phyloP scores from a whole-genome alignment of 371 early-diverging fungal species.

The Mucor racemosus region DNA sequence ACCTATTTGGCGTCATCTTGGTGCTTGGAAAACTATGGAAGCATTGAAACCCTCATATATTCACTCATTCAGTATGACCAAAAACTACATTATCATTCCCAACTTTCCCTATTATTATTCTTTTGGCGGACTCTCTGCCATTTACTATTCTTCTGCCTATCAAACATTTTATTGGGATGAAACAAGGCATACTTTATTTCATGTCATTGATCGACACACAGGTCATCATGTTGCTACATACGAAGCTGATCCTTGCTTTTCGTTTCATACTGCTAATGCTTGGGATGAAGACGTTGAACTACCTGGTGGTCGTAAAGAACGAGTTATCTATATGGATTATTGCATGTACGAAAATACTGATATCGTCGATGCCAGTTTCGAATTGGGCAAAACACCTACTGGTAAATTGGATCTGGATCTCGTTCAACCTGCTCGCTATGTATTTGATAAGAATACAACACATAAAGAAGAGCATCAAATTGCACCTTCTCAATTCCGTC shows the following conservation, averaged over 20 bases:
- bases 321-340: constrained; percentile 50
- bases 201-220: constrained; percentile 59
- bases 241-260: constrained; percentile 63
- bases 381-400: constrained; percentile 43
- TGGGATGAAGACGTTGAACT: constrained; percentile 55
- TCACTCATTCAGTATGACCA: constrained; percentile 67
- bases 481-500: constrained; percentile 48
- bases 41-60: constrained; percentile 58
- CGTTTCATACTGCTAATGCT: constrained; percentile 67
- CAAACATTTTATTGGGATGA: constrained; percentile 64
- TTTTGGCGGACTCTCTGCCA: constrained; percentile 59
- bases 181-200: constrained; percentile 54
- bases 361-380: constrained; percentile 56
- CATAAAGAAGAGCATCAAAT: constrained; percentile 44
- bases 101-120: constrained; percentile 67
- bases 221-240: constrained; percentile 67
- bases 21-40: constrained; percentile 48
- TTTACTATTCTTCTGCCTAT: constrained; percentile 61
- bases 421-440: constrained; percentile 47
- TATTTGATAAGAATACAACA: constrained; percentile 42
- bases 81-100: constrained; percentile 67
- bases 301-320: constrained; percentile 43
- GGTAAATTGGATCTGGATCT: constrained; percentile 30
- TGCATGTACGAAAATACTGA: constrained; percentile 56
- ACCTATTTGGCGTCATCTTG: constrained; percentile 53